Base-by-base conservation (phyloP, 768 basidiomycete species). In the Lanmaoa rubissima region DNA sequence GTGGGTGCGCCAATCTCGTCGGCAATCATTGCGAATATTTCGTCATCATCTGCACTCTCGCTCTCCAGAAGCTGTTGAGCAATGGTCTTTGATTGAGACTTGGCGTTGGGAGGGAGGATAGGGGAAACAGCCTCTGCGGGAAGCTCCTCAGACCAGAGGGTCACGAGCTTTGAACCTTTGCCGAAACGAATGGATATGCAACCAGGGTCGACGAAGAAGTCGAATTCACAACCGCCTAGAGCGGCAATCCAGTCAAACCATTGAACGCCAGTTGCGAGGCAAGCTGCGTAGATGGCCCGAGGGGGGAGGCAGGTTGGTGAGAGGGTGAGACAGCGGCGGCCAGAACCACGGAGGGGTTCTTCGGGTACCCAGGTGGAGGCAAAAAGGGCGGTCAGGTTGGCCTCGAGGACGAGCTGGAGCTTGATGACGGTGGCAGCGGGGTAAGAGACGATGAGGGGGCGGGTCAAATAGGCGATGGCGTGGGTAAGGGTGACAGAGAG, bases 231-330 rank as follows among this genome's bases (percentile, higher is more conserved):
- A 61, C 82, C 79, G 12, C 90, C 88, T 45, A 92, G 81, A 55
- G 80, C 75, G 45, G 78, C 63, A 52, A 90, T 88, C 90, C 90
- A 92, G 68, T 88, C 83, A 55, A 85, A 84, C 90, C 90, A 92
- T 65, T 88, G 86, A 34, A 92, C 79, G 55, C 82, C 82, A 39
- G 86, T 77, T 24, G 83, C 76, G 53, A 85, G 75, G 72, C 90
- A 91, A 14, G 89, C 86, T 52, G 82, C 73, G 74, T 90, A 84
- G 65, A 92, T 77, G 63, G 83, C 76, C 40, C 85, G 83, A 43
- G 90, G 89, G 24, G 90, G 90, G 2, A 84, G 78, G 63, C 82
- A 82, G 59, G 73, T 66, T 12, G 88, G 88, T 5, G 89, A 86
- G 53, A 92, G 79, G 51, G 86, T 80, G 63, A 91, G 82, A 75